phyloP scores from a whole-genome alignment of 106 monocot species.

The Ottelia alismoides region DNA sequence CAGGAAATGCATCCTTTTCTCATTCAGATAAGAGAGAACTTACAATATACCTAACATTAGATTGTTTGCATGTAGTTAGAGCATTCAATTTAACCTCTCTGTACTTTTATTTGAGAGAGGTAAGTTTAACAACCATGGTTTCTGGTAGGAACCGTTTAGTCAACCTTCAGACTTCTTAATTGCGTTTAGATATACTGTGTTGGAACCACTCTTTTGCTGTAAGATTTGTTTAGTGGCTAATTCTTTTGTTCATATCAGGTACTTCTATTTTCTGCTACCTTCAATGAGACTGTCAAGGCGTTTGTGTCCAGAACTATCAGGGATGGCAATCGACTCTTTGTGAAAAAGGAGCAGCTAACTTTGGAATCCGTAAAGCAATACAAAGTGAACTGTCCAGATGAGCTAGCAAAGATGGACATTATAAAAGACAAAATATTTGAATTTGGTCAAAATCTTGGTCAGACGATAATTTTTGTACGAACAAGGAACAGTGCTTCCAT shows the following conservation, averaged over 20 bases:
- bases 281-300: conserved; percentile 55
- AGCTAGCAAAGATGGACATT: conserved; percentile 56
- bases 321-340: conserved; percentile 66
- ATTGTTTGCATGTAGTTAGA: no score
- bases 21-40: no score
- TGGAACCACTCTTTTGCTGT: no score
- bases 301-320: conserved; percentile 50
- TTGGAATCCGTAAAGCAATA: conserved; percentile 81
- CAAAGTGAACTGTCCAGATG: conserved; percentile 66
- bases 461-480: conserved; percentile 80
- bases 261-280: conserved; percentile 83
- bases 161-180: no score
- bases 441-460: conserved; percentile 75
- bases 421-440: conserved; percentile 80
- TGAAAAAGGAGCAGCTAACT: conserved; percentile 75
- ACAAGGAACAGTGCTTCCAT: conserved; percentile 63
- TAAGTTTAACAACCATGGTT: no score
- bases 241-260: conserved; percentile 32
- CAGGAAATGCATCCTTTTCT: no score
- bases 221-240: no score
- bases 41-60: no score
- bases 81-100: no score
- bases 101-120: no score
- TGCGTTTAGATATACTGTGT: no score
- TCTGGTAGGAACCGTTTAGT: no score